Base-by-base conservation (phyloP, 176 grass and related monocot species). In the Cenchrus purpureus region DNA sequence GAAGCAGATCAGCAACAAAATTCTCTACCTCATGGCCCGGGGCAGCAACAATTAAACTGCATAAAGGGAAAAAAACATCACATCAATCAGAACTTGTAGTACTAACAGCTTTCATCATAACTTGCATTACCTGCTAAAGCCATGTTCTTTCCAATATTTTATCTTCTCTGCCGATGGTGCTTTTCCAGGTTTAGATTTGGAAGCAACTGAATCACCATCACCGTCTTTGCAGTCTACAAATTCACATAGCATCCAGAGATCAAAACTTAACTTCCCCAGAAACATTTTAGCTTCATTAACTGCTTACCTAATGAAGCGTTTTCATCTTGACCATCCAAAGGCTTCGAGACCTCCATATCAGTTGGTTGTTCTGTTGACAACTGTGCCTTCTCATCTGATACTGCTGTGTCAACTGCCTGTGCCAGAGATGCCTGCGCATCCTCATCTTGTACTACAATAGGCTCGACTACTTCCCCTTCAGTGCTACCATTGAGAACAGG, bases 1-100 rank as follows among this genome's bases (percentile, higher is more conserved):
- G 93, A 76, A 98, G 97, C 28, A 98, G 79, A 86, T 95, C 91
- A 73, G 89, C 76, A 81, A 91, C 87, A 51, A 98, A 83, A 53
- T 65, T 73, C 77, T 90, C 90, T 20, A 95, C 91, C 60, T 98
- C 93, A 42, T 91, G 81, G 51, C 89, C 91, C 3, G 91, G 91
- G 62, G 93, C 90, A 86, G 93, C 91, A 86, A 98, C 84, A 79
- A 98, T 98, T 79, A 98, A 92, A 80, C 97, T 98, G 79, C 71
- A 94, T 73, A 45, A 89, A 61, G 73, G 2, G 0, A 89, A 50
- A 53, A 86, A 73, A 75, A 3, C 25, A 87, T 3, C 70, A 8
- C 0, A 15, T 76, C 49, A 79, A 86, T 74, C n/a, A 72, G 14
- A 91, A 79, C 46, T 48, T 54, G 12, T 70, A 28, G n/a, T 59